Conservation (phyloP, 148 eudicot genomes). For the Mesembryanthemum crystallinum region DNA sequence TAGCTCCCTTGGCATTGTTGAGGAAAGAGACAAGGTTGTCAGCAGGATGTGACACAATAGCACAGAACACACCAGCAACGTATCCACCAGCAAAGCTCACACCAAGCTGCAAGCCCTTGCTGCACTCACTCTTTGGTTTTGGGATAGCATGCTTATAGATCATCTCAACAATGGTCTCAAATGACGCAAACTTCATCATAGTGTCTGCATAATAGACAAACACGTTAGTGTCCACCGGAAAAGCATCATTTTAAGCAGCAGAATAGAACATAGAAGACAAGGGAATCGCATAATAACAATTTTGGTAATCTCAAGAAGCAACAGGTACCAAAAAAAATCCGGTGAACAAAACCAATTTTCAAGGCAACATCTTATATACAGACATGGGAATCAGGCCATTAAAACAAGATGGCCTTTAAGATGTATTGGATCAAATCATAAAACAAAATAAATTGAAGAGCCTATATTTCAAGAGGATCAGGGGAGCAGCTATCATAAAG, state of each 20-base stretch:
- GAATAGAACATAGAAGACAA: neutral
- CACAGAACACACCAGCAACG: conserved; percentile 88
- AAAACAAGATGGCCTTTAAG: neutral
- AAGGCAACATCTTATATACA: neutral
- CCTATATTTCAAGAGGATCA: neutral
- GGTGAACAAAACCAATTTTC: neutral
- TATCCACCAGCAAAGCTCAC: conserved; percentile 97
- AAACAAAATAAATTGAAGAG: neutral
- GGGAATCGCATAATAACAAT: neutral
- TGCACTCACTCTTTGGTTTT: conserved; percentile 74
- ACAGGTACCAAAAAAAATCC: neutral
- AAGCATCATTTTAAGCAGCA: neutral
- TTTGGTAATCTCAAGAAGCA: neutral
- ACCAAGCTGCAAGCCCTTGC: conserved; percentile 86
- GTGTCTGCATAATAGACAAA: conserved; percentile 52
- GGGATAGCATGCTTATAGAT: conserved; percentile 86
- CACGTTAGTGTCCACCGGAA: neutral
- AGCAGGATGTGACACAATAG: conserved; percentile 91
- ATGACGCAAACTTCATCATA: conserved; percentile 98
- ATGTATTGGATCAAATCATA: neutral
- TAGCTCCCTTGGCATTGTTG: conserved; percentile 90
- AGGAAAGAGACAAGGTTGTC: conserved; percentile 96
- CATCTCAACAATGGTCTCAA: conserved; percentile 84
- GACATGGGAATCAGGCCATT: neutral
- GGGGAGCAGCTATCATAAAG: neutral